phyloP scores from a whole-genome alignment of 2,329 filamentous ascomycete species.

The Emmonsia crescens region DNA sequence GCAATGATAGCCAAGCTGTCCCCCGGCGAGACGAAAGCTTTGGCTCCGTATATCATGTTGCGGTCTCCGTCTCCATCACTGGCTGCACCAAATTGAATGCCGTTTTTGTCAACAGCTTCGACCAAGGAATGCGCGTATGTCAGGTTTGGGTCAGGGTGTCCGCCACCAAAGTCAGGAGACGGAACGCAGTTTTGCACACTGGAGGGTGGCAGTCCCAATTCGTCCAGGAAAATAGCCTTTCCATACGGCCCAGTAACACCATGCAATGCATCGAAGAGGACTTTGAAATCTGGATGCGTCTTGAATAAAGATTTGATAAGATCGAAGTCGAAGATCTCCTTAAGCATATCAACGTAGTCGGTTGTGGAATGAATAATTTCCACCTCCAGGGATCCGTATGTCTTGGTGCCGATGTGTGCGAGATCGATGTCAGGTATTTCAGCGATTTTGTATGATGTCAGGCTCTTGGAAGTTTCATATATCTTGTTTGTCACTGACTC shows the following conservation, averaged over 20 bases:
- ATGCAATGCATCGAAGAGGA: constrained; percentile 87
- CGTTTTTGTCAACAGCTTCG: constrained; percentile 80
- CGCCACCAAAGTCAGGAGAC: constrained; percentile 89
- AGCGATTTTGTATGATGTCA: constrained; percentile 85
- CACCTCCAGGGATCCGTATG: constrained; percentile 77
- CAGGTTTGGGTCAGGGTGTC: constrained; percentile 95
- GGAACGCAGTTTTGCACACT: constrained; percentile 87
- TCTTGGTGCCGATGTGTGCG: constrained; percentile 67
- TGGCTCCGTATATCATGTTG: constrained; percentile 99
- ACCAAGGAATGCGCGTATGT: constrained; percentile 94
- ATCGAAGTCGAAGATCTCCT: constrained; percentile 97
- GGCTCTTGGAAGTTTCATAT: constrained; percentile 77
- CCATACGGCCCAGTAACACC: constrained; percentile 96
- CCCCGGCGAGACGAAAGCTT: constrained; percentile 90
- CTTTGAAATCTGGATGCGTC: constrained; percentile 81
- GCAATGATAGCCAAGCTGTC: constrained; percentile 97
- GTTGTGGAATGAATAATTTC: constrained; percentile 88
- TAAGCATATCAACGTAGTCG: constrained; percentile 91
- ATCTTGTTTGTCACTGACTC: constrained; percentile 98
- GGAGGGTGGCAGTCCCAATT: constrained; percentile 68
- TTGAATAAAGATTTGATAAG: constrained; percentile 91
- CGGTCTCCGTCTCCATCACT: constrained; percentile 96
- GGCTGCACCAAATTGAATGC: constrained; percentile 90
- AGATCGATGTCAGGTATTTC: constrained; percentile 82
- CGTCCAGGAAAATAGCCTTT: constrained; percentile 85